These are phyloP conservation scores for Onygenales sp. DNA, from an alignment of 2,329 filamentous ascomycete species.

Conservation along the genomic window DNA sequence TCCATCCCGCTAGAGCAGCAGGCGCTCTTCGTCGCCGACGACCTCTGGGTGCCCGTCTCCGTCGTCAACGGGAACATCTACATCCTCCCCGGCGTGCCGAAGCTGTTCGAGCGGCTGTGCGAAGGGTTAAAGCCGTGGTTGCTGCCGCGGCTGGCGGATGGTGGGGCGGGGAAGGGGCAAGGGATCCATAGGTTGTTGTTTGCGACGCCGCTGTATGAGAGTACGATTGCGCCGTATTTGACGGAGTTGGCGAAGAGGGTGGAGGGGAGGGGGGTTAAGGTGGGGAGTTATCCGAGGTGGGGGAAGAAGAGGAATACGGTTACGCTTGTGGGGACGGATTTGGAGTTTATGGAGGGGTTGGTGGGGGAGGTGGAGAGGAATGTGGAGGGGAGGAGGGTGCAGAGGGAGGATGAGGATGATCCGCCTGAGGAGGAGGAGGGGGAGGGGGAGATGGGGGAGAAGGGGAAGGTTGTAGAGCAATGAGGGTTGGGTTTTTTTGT, in stretches of 20 bases:
- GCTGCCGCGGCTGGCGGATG: conserved; percentile 59
- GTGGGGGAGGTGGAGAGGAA: conserved; percentile 67
- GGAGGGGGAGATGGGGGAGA: neutral
- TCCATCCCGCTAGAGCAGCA: conserved; percentile 57
- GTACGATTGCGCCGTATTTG: conserved; percentile 70
- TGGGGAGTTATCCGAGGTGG: conserved; percentile 92
- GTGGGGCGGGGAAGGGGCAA: conserved; percentile 56
- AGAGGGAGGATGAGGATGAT: conserved; percentile 63
- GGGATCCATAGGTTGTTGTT: conserved; percentile 71
- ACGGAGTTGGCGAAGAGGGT: conserved; percentile 68
- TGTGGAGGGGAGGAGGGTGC: conserved; percentile 62
- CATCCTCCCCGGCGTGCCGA: conserved; percentile 82
- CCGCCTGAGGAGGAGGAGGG: conserved; percentile 15
- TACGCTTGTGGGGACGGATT: conserved; percentile 71
- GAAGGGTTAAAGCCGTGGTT: conserved; percentile 65
- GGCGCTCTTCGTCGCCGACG: conserved; percentile 66
- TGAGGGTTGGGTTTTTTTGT: neutral
- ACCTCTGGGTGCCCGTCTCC: conserved; percentile 82
- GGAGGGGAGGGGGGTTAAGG: conserved; percentile 70
- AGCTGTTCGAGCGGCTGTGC: conserved; percentile 70
- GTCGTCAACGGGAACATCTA: conserved; percentile 90
- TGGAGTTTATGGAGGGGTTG: conserved; percentile 66
- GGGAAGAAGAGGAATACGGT: conserved; percentile 81
- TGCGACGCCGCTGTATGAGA: conserved; percentile 81
- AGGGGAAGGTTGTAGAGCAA: neutral